Evolutionary conservation across 345 rosid species (phyloP).

Genomic region (Aquilaria malaccensis): DNA sequence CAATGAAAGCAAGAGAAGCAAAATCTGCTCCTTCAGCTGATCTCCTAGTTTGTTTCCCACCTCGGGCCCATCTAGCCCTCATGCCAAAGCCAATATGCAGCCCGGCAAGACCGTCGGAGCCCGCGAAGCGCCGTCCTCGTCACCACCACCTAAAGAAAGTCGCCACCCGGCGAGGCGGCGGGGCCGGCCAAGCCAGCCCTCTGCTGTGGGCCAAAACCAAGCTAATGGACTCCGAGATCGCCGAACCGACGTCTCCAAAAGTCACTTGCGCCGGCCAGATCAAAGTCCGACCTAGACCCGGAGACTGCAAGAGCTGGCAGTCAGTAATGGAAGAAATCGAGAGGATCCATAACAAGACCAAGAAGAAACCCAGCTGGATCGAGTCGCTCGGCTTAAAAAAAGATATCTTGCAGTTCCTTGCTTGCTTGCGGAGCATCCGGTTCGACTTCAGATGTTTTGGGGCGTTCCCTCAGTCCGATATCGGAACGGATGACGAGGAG

Average conservation of each 20-base stretch:
- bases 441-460: slow-evolving; percentile 70
- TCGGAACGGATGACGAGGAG: slow-evolving; percentile 37
- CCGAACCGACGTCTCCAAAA: slow-evolving; percentile 86
- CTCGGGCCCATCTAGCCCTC: slow-evolving; percentile 58
- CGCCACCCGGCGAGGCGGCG: slow-evolving; percentile 23
- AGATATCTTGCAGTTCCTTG: slow-evolving; percentile 60
- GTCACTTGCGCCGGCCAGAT: slow-evolving; percentile 95
- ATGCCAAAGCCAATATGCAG: slow-evolving; percentile 69
- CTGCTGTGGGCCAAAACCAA: slow-evolving; percentile 57
- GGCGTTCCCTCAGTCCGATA: slow-evolving; percentile 42
- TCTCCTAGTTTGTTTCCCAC: slow-evolving; percentile 78
- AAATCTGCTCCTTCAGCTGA: slow-evolving; percentile 62
- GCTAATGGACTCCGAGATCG: slow-evolving; percentile 39
- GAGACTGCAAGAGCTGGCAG: slow-evolving; percentile 69
- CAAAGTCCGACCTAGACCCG: slow-evolving; percentile 60
- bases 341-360: slow-evolving; percentile 37
- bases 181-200: slow-evolving; percentile 39
- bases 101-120: slow-evolving; percentile 50
- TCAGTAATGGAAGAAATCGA: slow-evolving; percentile 72
- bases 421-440: slow-evolving; percentile 48
- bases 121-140: slow-evolving; percentile 38
- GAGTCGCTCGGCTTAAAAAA: slow-evolving; percentile 64
- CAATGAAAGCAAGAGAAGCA: slow-evolving; percentile 70
- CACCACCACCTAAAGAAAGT: slow-evolving; percentile 38
- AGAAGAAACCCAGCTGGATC: slow-evolving; percentile 35